Percentiles rank a stretch among this genome's conserved stretches.
These are phyloP conservation scores for Vanrija sp. DNA, from an alignment of 1,284 basidiomycete genomes.

Conservation along the genomic window DNA sequence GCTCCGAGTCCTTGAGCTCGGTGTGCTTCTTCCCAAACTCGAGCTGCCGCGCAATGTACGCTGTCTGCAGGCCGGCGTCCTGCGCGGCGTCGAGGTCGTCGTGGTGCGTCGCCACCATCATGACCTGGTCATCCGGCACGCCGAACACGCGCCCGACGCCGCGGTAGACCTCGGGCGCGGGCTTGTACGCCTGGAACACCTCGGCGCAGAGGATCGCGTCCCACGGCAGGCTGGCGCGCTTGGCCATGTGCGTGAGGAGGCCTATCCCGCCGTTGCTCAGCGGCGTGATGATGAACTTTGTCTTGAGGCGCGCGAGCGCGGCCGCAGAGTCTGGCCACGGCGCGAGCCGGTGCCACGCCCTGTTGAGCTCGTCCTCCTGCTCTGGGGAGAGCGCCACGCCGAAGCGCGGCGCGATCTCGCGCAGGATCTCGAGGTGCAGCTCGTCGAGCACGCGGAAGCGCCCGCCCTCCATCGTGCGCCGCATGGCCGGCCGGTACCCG, in stretches of 20 bases:
- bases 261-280: slow-evolving; percentile 13
- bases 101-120: slow-evolving; percentile 15
- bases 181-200: slow-evolving; percentile 15
- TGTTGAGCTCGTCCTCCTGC: slow-evolving; percentile 8
- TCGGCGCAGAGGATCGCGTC: slow-evolving; percentile 10
- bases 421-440: slow-evolving; percentile 11
- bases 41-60: slow-evolving; percentile 10
- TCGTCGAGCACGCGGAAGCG: slow-evolving; percentile 8
- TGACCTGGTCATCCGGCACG: slow-evolving; percentile 3
- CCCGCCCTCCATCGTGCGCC: slow-evolving; percentile 5
- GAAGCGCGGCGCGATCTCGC: neutral
- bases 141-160: slow-evolving; percentile 8
- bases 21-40: slow-evolving; percentile 4
- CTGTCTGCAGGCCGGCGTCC: slow-evolving; percentile 7
- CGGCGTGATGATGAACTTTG: slow-evolving; percentile 6
- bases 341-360: slow-evolving; percentile 8
- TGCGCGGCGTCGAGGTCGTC: slow-evolving; percentile 12
- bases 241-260: slow-evolving; percentile 13
- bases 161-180: slow-evolving; percentile 2
- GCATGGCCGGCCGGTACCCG: slow-evolving; percentile 10
- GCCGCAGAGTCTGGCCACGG: slow-evolving; percentile 9
- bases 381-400: neutral
- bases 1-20: neutral
- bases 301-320: slow-evolving; percentile 3
- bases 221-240: slow-evolving; percentile 9